Evolutionary conservation across 495 filamentous ascomycete species (phyloP).

Genomic region (Tricharina praecox): DNA sequence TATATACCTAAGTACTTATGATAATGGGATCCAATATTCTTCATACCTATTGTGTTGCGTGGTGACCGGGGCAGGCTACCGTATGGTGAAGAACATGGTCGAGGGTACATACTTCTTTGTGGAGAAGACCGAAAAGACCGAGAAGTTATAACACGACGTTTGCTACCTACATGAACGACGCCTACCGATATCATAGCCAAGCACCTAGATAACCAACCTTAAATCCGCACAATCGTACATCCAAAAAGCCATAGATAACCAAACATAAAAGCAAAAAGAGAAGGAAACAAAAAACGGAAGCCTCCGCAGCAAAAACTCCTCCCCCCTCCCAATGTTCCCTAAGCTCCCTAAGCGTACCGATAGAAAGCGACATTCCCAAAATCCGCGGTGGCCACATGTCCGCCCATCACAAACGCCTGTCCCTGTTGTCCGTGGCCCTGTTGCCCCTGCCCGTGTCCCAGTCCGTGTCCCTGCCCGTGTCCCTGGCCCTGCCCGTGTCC

Average conservation of each 20-base stretch:
- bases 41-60: no score
- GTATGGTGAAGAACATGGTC: no score
- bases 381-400: slow-evolving; percentile 24
- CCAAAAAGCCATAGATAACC: not conserved
- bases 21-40: no score
- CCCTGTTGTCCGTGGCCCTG: not conserved
- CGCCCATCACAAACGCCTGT: slow-evolving; percentile 7
- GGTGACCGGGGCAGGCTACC: no score
- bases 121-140: not conserved
- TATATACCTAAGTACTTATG: no score
- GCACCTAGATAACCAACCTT: no score
- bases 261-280: not conserved
- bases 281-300: not conserved
- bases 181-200: no score
- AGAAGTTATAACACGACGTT: not conserved
- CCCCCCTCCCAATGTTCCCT: not conserved
- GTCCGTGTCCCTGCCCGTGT: no score
- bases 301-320: not conserved
- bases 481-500: no score
- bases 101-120: not conserved
- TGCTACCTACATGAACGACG: no score
- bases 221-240: no score
- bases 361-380: slow-evolving; percentile 27
- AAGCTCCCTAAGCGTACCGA: slow-evolving; percentile 13
- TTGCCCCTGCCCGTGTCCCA: no score